Conservation (phyloP, 495 filamentous ascomycete species). For the Apodospora peruviana region DNA sequence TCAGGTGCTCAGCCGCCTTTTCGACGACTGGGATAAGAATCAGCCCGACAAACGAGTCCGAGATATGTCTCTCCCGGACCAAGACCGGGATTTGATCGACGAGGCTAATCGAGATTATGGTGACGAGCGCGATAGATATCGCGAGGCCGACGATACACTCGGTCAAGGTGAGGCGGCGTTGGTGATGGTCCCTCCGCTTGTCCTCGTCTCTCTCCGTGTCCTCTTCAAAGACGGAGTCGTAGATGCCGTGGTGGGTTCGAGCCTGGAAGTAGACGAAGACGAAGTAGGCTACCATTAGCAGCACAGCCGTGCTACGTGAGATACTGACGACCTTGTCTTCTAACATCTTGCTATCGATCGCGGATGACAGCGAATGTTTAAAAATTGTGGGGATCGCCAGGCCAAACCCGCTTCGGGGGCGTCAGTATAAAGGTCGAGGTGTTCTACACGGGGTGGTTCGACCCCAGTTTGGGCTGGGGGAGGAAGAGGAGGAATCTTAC, state of each 20-base stretch:
- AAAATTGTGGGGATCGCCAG: conserved; percentile 81
- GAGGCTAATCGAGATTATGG: conserved; percentile 74
- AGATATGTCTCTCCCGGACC: conserved; percentile 56
- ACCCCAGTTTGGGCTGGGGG: background rate
- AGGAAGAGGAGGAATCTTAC: conserved; percentile 27
- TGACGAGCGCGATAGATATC: conserved; percentile 66
- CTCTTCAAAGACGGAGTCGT: conserved; percentile 52
- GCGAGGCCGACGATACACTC: conserved; percentile 67
- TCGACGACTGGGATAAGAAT: conserved; percentile 81
- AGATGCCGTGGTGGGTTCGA: conserved; percentile 76
- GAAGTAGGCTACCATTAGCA: conserved; percentile 73
- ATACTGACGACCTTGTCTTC: conserved; percentile 52
- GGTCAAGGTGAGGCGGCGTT: conserved; percentile 70
- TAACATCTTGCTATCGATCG: conserved; percentile 34
- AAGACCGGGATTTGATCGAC: conserved; percentile 75
- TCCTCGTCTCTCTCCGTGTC: conserved; percentile 72
- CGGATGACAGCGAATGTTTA: conserved; percentile 49
- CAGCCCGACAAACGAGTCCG: conserved; percentile 75
- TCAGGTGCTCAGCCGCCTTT: conserved; percentile 87
- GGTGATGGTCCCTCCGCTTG: conserved; percentile 51
- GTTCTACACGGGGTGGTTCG: conserved; percentile 6
- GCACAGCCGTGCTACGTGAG: conserved; percentile 68
- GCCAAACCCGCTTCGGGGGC: conserved; percentile 53
- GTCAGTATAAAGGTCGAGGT: background rate
- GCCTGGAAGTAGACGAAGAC: conserved; percentile 80